Percentiles rank a stretch among this genome's conserved stretches.
Evolutionary conservation across 148 eudicot species (phyloP).

Genomic region (Chenopodium quinoa): DNA sequence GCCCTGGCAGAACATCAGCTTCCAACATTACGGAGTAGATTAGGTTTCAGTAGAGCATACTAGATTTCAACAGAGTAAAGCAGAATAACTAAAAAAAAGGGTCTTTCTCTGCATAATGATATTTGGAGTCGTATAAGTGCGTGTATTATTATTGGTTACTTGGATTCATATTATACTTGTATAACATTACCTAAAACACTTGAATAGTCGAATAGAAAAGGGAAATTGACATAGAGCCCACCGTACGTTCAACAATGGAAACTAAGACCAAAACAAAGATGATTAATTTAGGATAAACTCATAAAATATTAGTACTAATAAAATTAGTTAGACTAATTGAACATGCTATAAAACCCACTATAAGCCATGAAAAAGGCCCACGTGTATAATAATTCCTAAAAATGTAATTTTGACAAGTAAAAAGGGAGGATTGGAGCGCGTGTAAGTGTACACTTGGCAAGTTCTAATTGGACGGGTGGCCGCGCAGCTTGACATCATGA

Average conservation of each 20-base stretch:
- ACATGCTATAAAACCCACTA: conserved; percentile 1
- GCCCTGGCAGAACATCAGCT: too few relatives aligned
- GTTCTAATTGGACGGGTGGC: conserved; percentile 23
- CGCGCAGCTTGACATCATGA: conserved; percentile 54
- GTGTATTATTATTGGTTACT: too few relatives aligned
- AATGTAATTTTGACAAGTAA: neutral
- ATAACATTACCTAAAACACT: too few relatives aligned
- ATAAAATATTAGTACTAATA: conserved; percentile 10
- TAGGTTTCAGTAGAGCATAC: too few relatives aligned
- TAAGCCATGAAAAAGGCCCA: conserved; percentile 23
- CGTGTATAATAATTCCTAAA: conserved; percentile 19
- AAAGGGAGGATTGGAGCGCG: conserved; percentile 26
- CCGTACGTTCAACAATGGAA: conserved; percentile 13
- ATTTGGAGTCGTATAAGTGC: too few relatives aligned
- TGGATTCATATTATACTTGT: too few relatives aligned
- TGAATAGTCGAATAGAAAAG: neutral
- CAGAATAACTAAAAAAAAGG: too few relatives aligned
- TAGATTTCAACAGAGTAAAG: too few relatives aligned
- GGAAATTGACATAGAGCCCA: conserved; percentile 10
- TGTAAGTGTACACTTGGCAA: conserved; percentile 31
- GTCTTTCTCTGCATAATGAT: too few relatives aligned
- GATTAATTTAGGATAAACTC: conserved; percentile 12
- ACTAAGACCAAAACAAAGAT: conserved; percentile 17
- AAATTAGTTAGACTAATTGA: neutral
- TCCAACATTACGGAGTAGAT: too few relatives aligned